Evolutionary conservation across 352 stramenopile genomes (phyloP).

Genomic region (Phytophthora rubi): DNA sequence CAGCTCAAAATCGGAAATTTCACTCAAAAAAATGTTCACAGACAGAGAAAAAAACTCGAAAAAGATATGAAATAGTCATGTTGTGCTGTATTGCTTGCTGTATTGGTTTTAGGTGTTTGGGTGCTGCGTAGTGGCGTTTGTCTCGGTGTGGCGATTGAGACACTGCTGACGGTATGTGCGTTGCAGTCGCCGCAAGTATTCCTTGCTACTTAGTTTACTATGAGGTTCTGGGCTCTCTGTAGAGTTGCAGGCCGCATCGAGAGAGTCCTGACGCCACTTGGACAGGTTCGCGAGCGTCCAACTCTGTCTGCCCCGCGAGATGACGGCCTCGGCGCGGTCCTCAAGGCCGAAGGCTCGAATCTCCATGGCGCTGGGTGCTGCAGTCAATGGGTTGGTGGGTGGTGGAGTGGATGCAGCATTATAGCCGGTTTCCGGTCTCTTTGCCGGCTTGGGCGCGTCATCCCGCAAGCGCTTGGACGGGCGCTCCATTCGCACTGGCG

Average conservation of each 20-base stretch:
- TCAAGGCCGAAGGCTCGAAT: conserved; percentile 77
- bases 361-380: conserved; percentile 46
- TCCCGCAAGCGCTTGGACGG: conserved; percentile 29
- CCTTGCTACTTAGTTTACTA: conserved; percentile 32
- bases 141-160: conserved; percentile 27
- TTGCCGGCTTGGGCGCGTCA: conserved; percentile 3
- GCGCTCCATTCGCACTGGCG: conserved; percentile 17
- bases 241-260: conserved; percentile 20
- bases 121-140: not conserved
- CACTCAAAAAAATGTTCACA: not conserved
- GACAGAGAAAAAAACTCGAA: not conserved
- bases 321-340: conserved; percentile 78
- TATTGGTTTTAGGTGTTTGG: not conserved
- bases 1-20: not conserved
- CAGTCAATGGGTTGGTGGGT: conserved; percentile 7
- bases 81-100: conserved; percentile 37
- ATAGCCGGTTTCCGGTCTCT: conserved; percentile 6
- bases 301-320: conserved; percentile 45
- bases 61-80: conserved; percentile 31
- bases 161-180: conserved; percentile 75
- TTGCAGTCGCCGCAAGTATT: conserved; percentile 74
- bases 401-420: not conserved
- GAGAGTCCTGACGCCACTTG: conserved; percentile 69
- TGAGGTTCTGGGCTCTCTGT: not conserved
- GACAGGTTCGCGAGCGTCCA: conserved; percentile 71